These are phyloP conservation scores for Dalechampia spathulata DNA, from an alignment of 441 rosid species.

Conservation along the genomic window DNA sequence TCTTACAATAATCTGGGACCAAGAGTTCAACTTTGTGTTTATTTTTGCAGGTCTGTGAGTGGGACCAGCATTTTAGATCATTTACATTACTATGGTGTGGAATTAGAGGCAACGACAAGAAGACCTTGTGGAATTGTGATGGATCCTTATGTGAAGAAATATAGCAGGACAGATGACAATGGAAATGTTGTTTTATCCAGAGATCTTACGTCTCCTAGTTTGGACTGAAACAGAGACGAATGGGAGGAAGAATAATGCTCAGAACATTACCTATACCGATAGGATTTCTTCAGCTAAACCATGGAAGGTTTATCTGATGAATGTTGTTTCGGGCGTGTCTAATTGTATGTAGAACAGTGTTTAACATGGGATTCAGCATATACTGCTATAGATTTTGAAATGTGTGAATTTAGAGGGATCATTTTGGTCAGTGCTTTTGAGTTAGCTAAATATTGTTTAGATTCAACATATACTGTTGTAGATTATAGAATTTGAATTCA, in stretches of 20 bases:
- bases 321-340: background rate
- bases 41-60: constrained; percentile 57
- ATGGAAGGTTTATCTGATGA: too few species aligned
- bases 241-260: constrained; percentile 3
- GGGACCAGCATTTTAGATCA: constrained; percentile 81
- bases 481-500: too few species aligned
- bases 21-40: background rate
- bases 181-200: constrained; percentile 65
- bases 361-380: background rate
- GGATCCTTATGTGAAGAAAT: constrained; percentile 33
- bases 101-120: constrained; percentile 43
- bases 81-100: constrained; percentile 64
- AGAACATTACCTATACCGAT: constrained; percentile 9
- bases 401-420: background rate
- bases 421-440: too few species aligned
- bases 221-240: constrained; percentile 22
- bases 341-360: constrained; percentile 28
- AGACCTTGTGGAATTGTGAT: constrained; percentile 71
- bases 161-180: constrained; percentile 39
- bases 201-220: constrained; percentile 24
- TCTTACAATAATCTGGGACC: too few species aligned
- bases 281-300: too few species aligned
- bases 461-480: too few species aligned
- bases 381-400: background rate
- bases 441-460: too few species aligned